Conservation (phyloP, 345 rosid genomes). For the Euclidium syriacum region DNA sequence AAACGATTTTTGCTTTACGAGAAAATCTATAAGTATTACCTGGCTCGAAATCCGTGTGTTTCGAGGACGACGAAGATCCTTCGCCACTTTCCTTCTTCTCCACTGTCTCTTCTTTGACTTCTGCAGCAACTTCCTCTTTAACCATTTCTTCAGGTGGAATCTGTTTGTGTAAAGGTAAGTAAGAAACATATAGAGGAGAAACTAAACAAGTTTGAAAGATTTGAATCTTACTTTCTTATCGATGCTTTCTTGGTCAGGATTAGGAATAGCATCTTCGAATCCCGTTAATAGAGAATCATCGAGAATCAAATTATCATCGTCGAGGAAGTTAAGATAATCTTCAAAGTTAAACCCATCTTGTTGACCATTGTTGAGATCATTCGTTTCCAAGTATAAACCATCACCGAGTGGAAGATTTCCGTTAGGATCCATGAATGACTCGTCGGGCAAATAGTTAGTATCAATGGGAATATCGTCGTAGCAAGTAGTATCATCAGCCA, state of each 20-base stretch:
- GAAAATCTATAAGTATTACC: slow-evolving; percentile 40
- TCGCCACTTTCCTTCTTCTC: slow-evolving; percentile 33
- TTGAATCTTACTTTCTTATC: slow-evolving; percentile 37
- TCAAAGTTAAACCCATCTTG: slow-evolving; percentile 53
- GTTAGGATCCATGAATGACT: slow-evolving; percentile 48
- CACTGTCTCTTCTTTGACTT: slow-evolving; percentile 24
- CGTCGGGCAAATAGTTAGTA: slow-evolving; percentile 38
- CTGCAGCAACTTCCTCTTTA: slow-evolving; percentile 32
- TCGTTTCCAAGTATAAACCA: slow-evolving; percentile 54
- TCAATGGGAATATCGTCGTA: slow-evolving; percentile 36
- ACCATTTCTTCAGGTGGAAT: slow-evolving; percentile 40
- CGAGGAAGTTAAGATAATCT: slow-evolving; percentile 69
- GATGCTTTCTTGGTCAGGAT: slow-evolving; percentile 28
- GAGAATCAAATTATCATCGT: slow-evolving; percentile 44
- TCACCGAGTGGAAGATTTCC: slow-evolving; percentile 40
- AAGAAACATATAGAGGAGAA: not conserved
- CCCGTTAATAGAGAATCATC: slow-evolving; percentile 48
- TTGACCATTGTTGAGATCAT: slow-evolving; percentile 57
- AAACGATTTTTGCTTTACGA: not conserved
- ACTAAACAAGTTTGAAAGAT: slow-evolving; percentile 1
- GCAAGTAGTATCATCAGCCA: slow-evolving; percentile 34
- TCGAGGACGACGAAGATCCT: slow-evolving; percentile 65
- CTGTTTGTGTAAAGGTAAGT: slow-evolving; percentile 35
- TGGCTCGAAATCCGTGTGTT: slow-evolving; percentile 41
- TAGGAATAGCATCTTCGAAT: slow-evolving; percentile 27